Conservation (phyloP, 768 basidiomycete species). For the Naganishia onofrii region DNA sequence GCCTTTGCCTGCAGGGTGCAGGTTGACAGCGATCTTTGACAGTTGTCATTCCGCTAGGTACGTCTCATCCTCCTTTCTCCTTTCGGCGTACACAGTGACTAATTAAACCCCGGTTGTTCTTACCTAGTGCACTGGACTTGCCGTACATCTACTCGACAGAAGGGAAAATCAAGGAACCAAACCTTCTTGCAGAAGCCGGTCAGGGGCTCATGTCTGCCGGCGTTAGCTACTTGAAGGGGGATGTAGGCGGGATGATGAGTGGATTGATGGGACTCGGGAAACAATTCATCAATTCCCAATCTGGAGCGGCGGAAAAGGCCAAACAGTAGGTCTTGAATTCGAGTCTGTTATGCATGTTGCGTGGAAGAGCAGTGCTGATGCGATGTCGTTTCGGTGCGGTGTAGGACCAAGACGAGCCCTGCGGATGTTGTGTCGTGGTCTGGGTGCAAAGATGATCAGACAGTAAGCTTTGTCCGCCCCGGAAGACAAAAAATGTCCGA, state of each 20-base stretch:
- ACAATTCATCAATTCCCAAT: constrained; percentile 64
- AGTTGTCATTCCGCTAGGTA: constrained; percentile 48
- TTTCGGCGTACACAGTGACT: neutral
- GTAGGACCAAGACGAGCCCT: constrained; percentile 63
- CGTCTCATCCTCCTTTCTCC: neutral
- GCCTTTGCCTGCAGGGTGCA: constrained; percentile 77
- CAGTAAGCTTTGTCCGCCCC: constrained; percentile 35
- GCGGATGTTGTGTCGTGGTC: constrained; percentile 67
- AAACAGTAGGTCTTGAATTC: constrained; percentile 49
- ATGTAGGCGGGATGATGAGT: constrained; percentile 73
- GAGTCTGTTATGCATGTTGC: too few relatives aligned
- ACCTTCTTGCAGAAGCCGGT: constrained; percentile 80
- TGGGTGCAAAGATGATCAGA: constrained; percentile 56
- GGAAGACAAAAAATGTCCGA: too few relatives aligned
- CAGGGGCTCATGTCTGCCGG: constrained; percentile 78
- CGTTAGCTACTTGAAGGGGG: constrained; percentile 66
- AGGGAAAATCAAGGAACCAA: constrained; percentile 92
- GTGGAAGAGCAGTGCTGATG: neutral
- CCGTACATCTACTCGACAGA: constrained; percentile 76
- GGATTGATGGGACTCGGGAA: constrained; percentile 73
- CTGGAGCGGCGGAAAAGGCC: constrained; percentile 63
- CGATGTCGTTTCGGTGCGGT: constrained; percentile 1
- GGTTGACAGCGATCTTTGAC: constrained; percentile 65
- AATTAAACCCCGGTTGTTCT: neutral
- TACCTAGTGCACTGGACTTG: constrained; percentile 63